Percentiles rank a stretch among this genome's conserved stretches.
Conservation (phyloP, 2,329 filamentous ascomycete species). For the Ascochyta koolunga region DNA sequence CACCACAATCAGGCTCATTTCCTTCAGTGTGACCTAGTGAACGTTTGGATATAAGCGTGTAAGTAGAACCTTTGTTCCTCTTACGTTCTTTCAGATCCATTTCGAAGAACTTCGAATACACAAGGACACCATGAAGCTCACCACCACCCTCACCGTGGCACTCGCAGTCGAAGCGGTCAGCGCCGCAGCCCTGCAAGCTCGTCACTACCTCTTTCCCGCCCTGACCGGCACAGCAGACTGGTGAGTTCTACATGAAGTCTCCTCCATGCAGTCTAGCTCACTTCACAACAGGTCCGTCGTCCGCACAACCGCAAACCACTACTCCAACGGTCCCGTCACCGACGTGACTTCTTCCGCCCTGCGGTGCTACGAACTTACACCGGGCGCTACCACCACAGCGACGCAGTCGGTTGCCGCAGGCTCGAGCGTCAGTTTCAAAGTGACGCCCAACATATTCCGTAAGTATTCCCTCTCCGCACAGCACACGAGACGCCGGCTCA, state of each 20-base stretch:
- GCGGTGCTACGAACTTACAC: constrained; percentile 43
- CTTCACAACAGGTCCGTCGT: constrained; percentile 37
- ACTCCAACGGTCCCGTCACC: constrained; percentile 36
- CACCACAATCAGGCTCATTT: constrained; percentile 9
- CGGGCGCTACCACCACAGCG: constrained; percentile 22
- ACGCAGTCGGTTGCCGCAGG: constrained; percentile 39
- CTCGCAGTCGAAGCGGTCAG: constrained; percentile 26
- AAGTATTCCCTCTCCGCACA: not conserved
- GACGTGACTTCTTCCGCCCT: constrained; percentile 41
- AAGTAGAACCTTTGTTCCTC: not conserved
- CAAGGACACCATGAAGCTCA: constrained; percentile 34
- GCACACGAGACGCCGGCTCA: not conserved
- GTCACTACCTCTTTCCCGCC: constrained; percentile 24
- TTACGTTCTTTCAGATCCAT: not conserved
- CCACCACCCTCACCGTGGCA: constrained; percentile 25
- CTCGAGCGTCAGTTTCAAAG: constrained; percentile 41
- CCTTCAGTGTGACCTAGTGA: constrained; percentile 10
- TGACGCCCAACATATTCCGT: constrained; percentile 37
- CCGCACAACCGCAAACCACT: constrained; percentile 41
- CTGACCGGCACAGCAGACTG: not conserved
- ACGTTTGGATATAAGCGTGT: constrained; percentile 10
- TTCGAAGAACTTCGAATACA: not conserved
- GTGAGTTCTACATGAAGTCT: not conserved
- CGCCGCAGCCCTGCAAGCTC: constrained; percentile 32
- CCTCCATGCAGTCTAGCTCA: not conserved